Percentiles rank a stretch among this genome's conserved stretches.
Evolutionary conservation across 805 yeast species (phyloP).

Genomic region (Yarrowia keelungensis): DNA sequence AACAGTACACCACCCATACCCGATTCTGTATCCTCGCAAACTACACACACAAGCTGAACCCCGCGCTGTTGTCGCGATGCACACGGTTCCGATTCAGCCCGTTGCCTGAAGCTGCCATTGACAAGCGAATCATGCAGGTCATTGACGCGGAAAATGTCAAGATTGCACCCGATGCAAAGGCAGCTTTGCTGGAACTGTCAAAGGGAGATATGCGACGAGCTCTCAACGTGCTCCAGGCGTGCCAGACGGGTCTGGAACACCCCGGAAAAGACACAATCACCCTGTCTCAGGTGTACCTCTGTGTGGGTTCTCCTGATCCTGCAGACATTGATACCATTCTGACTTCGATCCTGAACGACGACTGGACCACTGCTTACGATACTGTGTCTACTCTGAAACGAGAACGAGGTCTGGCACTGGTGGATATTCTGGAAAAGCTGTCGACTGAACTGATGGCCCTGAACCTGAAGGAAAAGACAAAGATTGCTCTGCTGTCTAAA

Average conservation of each 20-base stretch:
- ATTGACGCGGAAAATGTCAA: conserved; percentile 69
- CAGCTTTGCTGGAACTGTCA: conserved; percentile 72
- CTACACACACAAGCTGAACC: conserved; percentile 93
- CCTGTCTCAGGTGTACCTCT: conserved; percentile 67
- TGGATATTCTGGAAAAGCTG: conserved; percentile 81
- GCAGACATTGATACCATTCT: conserved; percentile 77
- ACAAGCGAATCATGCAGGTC: conserved; percentile 71
- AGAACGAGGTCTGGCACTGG: conserved; percentile 84
- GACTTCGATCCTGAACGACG: conserved; percentile 80
- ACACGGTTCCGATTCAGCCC: conserved; percentile 95
- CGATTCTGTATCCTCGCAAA: conserved; percentile 95
- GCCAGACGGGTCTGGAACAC: conserved; percentile 72
- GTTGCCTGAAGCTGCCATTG: conserved; percentile 68
- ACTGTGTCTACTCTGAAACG: conserved; percentile 72
- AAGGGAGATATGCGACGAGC: conserved; percentile 97
- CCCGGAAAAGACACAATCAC: conserved; percentile 61
- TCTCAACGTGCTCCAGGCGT: conserved; percentile 90
- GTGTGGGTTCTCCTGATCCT: conserved; percentile 96
- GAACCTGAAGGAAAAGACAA: conserved; percentile 66
- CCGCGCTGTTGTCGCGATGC: conserved; percentile 93
- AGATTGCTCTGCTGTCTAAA: conserved; percentile 70
- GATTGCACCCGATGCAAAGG: conserved; percentile 64
- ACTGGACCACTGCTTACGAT: conserved; percentile 79
- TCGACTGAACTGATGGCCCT: conserved; percentile 72
- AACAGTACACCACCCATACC: conserved; percentile 92